Conservation (phyloP, 352 stramenopile species). For the Phytophthora syringae region DNA sequence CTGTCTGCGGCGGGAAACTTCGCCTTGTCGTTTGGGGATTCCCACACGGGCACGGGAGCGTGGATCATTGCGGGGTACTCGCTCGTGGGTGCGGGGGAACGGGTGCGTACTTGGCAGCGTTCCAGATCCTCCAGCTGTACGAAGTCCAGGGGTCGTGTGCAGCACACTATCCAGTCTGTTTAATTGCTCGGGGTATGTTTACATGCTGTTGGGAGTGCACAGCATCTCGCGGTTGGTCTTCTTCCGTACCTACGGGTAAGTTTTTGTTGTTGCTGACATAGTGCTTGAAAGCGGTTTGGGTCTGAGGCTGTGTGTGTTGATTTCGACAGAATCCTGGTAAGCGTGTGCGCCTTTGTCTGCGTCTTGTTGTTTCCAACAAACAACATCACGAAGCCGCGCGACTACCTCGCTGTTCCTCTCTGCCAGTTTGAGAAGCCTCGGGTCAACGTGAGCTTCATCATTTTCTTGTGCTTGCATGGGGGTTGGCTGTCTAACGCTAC, state of each 20-base stretch:
- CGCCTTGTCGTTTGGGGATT: constrained; percentile 63
- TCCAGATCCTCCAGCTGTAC: constrained; percentile 85
- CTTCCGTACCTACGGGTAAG: constrained; percentile 72
- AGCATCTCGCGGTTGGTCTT: constrained; percentile 54
- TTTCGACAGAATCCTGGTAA: constrained; percentile 49
- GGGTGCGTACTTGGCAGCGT: constrained; percentile 77
- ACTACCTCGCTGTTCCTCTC: constrained; percentile 57
- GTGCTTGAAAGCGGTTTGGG: neutral
- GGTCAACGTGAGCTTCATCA: constrained; percentile 47
- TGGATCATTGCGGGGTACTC: constrained; percentile 79
- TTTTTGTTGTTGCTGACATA: neutral
- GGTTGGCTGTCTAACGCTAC: neutral
- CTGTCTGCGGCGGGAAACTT: constrained; percentile 67
- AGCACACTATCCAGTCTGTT: constrained; percentile 85
- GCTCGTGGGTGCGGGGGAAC: constrained; percentile 74
- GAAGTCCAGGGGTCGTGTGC: constrained; percentile 78
- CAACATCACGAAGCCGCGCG: constrained; percentile 56
- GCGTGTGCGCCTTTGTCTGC: constrained; percentile 51
- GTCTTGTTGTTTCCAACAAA: constrained; percentile 79
- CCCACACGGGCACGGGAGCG: constrained; percentile 43
- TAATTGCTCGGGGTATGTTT: constrained; percentile 87
- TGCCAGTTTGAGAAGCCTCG: constrained; percentile 59
- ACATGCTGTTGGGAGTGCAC: constrained; percentile 74
- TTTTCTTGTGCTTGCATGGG: neutral
- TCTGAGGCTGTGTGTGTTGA: neutral